phyloP scores from a whole-genome alignment of 2,329 filamentous ascomycete genomes.

The Dothidotthia symphoricarpi region DNA sequence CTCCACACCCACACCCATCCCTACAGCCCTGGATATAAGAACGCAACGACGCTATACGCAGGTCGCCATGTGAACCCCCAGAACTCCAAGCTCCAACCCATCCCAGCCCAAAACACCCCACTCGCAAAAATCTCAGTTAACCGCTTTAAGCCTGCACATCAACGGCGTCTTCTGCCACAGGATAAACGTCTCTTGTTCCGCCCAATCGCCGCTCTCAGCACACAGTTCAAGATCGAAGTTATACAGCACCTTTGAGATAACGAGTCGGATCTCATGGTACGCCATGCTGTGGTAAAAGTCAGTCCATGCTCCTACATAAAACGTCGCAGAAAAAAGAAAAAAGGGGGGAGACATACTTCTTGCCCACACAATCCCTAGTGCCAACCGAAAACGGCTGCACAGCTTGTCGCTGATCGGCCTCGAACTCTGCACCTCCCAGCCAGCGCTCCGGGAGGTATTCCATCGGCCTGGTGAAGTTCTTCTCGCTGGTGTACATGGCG shows the following conservation, averaged over 20 bases:
- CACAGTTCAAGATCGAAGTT: slow-evolving; percentile 42
- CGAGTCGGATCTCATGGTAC: slow-evolving; percentile 45
- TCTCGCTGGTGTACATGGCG: slow-evolving; percentile 16
- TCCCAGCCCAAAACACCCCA: too few relatives aligned
- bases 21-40: too few relatives aligned
- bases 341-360: slow-evolving; percentile 29
- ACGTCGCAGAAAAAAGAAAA: not conserved
- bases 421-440: slow-evolving; percentile 30
- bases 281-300: slow-evolving; percentile 26
- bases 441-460: slow-evolving; percentile 46
- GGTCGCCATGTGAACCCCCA: too few relatives aligned
- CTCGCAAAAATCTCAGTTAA: not conserved
- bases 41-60: too few relatives aligned
- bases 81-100: too few relatives aligned
- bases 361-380: slow-evolving; percentile 41
- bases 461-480: slow-evolving; percentile 38
- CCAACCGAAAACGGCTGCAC: slow-evolving; percentile 49
- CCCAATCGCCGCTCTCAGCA: slow-evolving; percentile 32
- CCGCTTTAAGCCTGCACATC: slow-evolving; percentile 6
- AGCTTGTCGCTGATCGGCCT: slow-evolving; percentile 32
- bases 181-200: slow-evolving; percentile 33
- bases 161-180: slow-evolving; percentile 42
- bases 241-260: slow-evolving; percentile 41
- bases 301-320: too few relatives aligned
- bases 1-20: too few relatives aligned